Percentiles rank a stretch among this genome's conserved stretches.
Conservation (phyloP, 192 early-diverging fungal genomes). For the Haplosporangium gracile region DNA sequence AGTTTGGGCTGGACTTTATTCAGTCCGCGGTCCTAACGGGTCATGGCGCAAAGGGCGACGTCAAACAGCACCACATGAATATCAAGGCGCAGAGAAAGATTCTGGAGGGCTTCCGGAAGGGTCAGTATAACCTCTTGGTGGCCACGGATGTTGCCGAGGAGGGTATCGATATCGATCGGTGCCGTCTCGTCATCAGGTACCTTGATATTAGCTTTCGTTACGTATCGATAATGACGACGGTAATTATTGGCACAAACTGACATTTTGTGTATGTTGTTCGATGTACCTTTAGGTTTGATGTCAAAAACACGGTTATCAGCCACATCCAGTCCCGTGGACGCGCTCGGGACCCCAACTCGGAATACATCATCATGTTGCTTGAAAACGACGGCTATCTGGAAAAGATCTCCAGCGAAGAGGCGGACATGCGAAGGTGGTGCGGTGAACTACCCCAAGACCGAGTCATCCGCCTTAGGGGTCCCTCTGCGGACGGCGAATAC, state of each 20-base stretch:
- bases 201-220: background rate
- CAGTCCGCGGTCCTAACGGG: conserved; percentile 70
- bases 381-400: conserved; percentile 44
- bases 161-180: conserved; percentile 92
- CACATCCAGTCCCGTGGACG: conserved; percentile 93
- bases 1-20: conserved; percentile 44
- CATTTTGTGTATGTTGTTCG: background rate
- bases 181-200: conserved; percentile 86
- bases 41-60: conserved; percentile 58
- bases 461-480: conserved; percentile 11
- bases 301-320: conserved; percentile 78
- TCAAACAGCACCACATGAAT: conserved; percentile 61
- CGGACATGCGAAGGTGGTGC: conserved; percentile 77
- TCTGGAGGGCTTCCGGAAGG: conserved; percentile 75
- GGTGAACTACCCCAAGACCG: conserved; percentile 56
- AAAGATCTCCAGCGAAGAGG: conserved; percentile 59
- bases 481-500: background rate
- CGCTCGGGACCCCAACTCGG: conserved; percentile 76
- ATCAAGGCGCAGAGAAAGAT: conserved; percentile 68
- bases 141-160: conserved; percentile 96
- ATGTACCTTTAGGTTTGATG: conserved; percentile 72
- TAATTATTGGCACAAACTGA: background rate
- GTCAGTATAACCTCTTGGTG: conserved; percentile 81
- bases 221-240: background rate
- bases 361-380: conserved; percentile 78